A percentile compares a stretch with the other conserved stretches of the same genome.
Evolutionary conservation across 495 filamentous ascomycete genomes (phyloP).

Genomic region (Lasiosphaeriaceae sp.): DNA sequence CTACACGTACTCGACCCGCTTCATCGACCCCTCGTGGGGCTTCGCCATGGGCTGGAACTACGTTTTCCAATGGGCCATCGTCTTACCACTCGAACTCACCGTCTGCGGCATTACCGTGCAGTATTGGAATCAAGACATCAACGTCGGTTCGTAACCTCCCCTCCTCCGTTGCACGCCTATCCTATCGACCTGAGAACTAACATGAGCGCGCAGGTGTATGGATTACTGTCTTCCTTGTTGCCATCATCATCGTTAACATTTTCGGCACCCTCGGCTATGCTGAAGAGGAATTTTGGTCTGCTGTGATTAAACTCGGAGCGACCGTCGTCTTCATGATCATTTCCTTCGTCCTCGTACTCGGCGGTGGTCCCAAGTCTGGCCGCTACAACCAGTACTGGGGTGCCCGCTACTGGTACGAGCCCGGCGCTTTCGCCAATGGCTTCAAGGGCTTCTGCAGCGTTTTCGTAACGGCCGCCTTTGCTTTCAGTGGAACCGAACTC

Average conservation of each 20-base stretch:
- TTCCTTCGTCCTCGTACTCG: slow-evolving; percentile 63
- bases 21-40: slow-evolving; percentile 74
- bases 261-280: slow-evolving; percentile 72
- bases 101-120: slow-evolving; percentile 51
- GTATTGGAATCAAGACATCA: slow-evolving; percentile 52
- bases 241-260: slow-evolving; percentile 60
- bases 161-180: no score
- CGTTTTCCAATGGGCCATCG: slow-evolving; percentile 59
- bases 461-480: slow-evolving; percentile 71
- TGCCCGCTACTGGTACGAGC: slow-evolving; percentile 60
- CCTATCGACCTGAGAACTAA: slow-evolving; percentile 31
- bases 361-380: slow-evolving; percentile 54
- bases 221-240: slow-evolving; percentile 56
- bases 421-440: slow-evolving; percentile 65
- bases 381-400: slow-evolving; percentile 55
- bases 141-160: slow-evolving; percentile 40
- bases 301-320: slow-evolving; percentile 55
- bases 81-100: slow-evolving; percentile 54
- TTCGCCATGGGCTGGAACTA: slow-evolving; percentile 89
- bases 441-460: slow-evolving; percentile 71
- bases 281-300: slow-evolving; percentile 58
- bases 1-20: slow-evolving; percentile 66
- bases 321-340: slow-evolving; percentile 70
- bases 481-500: slow-evolving; percentile 69
- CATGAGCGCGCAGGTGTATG: slow-evolving; percentile 45